Evolutionary conservation across 139 green algal species (phyloP), one percentile per base, ranked within the genome.

Genomic region (Klebsormidium nitens): DNA sequence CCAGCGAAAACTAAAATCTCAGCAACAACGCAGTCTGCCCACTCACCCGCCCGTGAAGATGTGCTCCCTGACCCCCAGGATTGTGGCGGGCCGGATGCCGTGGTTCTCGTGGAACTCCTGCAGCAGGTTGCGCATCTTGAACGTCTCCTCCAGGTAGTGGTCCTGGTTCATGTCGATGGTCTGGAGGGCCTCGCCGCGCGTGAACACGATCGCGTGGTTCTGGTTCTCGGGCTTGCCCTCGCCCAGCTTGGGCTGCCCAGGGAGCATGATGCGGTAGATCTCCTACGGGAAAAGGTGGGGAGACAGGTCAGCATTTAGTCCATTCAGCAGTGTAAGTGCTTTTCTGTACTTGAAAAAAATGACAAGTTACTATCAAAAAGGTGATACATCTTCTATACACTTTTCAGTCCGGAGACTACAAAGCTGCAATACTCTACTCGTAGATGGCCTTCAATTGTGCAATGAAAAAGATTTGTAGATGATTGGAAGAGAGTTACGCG

Each of bases 111-210:
- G 1, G n/a, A 75, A 75, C 42, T 75, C 68, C 36, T 69, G 28
- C 42, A 75, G 34, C 59, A 75, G 36, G n/a, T 75, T 75, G 28
- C 68, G 68, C 58, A 75, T 71, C 44, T 75, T 75, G 42, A 68
- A 64, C 28, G 58, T 14, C 38, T 75, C 68, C 40, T 75, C 68
- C 2, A 75, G n/a, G 36, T 75, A 75, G 37, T 75, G 61, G 26
- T 75, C 68, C 64, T 80, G 72, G 42, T 80, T 80, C 72, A 80
- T 80, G 52, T 80, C 72, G 6, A 80, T 80, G 1, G 72, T 63
- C 66, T 80, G 72, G n/a, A 79, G n/a, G 4, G 72, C 66, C 19
- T 79, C 66, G 3, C 72, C 72, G 0, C 72, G 40, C 34, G 72
- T 80, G 52, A 80, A 80, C 11, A 80, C 62, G 65, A 80, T 71